Evolutionary conservation across 371 early-diverging fungal species (phyloP).

Genomic region (Dichotomocladium elegans): DNA sequence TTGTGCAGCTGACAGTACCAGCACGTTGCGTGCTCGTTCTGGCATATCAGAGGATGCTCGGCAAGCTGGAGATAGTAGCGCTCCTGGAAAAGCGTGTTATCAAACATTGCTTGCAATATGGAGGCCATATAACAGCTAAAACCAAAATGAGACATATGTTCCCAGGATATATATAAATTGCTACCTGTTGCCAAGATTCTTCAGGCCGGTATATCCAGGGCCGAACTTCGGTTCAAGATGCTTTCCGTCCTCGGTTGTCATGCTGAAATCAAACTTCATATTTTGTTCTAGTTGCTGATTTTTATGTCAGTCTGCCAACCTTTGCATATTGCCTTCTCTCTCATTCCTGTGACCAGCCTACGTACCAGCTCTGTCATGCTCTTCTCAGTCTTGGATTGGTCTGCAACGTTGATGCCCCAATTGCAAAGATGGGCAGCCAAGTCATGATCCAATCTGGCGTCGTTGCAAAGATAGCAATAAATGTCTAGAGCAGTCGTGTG

Average conservation of each 20-base stretch:
- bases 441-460: slow-evolving; percentile 77
- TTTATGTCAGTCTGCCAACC: background rate
- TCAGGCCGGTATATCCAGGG: slow-evolving; percentile 89
- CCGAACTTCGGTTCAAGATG: slow-evolving; percentile 80
- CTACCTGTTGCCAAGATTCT: slow-evolving; percentile 94
- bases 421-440: slow-evolving; percentile 73
- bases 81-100: slow-evolving; percentile 65
- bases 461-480: slow-evolving; percentile 90
- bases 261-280: slow-evolving; percentile 93
- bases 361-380: slow-evolving; percentile 84
- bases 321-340: background rate
- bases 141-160: background rate
- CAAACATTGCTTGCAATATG: slow-evolving; percentile 82
- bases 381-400: slow-evolving; percentile 89
- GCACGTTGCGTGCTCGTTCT: slow-evolving; percentile 64
- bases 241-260: slow-evolving; percentile 95
- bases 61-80: slow-evolving; percentile 50
- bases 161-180: background rate
- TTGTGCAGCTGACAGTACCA: slow-evolving; percentile 89
- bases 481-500: slow-evolving; percentile 55
- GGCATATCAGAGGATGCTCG: slow-evolving; percentile 69
- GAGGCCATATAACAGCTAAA: slow-evolving; percentile 95
- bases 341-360: background rate
- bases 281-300: slow-evolving; percentile 89
- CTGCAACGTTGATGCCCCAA: slow-evolving; percentile 86